Conservation (phyloP, 768 basidiomycete genomes). For the Rhodotorula diobovata region DNA sequence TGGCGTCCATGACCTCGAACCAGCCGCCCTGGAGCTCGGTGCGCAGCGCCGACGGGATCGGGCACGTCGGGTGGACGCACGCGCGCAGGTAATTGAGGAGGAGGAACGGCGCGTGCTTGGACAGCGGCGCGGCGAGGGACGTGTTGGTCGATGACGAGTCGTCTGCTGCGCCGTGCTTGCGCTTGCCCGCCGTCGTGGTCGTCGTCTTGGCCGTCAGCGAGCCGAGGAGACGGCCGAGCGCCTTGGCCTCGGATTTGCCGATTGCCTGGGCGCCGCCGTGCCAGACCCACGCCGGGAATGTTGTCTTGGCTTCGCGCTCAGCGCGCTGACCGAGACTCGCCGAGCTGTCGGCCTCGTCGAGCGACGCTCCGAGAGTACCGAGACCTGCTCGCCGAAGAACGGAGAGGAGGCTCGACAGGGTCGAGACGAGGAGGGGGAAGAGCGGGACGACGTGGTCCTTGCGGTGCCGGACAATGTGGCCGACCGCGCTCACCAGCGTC, state of each 20-base stretch:
- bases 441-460: conserved; percentile 35
- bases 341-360: conserved; percentile 8
- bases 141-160: conserved; percentile 5
- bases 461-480: conserved; percentile 36
- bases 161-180: conserved; percentile 1
- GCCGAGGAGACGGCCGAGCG: conserved; percentile 29
- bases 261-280: conserved; percentile 18
- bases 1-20: conserved; percentile 39
- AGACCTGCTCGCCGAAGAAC: conserved; percentile 18
- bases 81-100: conserved; percentile 40
- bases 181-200: conserved; percentile 14
- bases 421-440: conserved; percentile 36
- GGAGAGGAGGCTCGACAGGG: conserved; percentile 20
- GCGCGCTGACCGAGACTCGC: conserved; percentile 21
- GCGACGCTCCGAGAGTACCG: conserved; percentile 17
- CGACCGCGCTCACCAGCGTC: conserved; percentile 22
- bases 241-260: conserved; percentile 24
- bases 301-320: conserved; percentile 27
- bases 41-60: conserved; percentile 35
- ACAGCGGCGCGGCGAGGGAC: conserved; percentile 38
- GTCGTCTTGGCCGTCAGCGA: conserved; percentile 35
- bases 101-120: conserved; percentile 44
- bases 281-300: conserved; percentile 37
- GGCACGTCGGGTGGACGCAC: conserved; percentile 33
- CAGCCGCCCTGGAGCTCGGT: conserved; percentile 36